Conservation (phyloP, 1,284 basidiomycete species). For the Cronartium ribicola region DNA sequence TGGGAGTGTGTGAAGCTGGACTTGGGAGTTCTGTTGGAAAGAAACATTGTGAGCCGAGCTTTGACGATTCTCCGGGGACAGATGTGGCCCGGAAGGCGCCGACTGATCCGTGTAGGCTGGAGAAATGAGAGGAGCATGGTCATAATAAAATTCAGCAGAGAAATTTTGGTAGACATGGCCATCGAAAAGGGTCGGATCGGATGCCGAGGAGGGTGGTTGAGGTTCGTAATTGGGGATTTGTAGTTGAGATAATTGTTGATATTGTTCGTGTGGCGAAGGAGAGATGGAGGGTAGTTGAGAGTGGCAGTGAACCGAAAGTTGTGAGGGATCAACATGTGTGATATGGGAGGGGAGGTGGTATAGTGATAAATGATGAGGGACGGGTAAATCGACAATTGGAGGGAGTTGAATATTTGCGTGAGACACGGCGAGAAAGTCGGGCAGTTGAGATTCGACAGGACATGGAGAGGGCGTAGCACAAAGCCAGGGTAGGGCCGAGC, state of each 20-base stretch:
- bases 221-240: neutral
- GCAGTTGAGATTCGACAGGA: neutral
- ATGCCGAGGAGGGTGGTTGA: neutral
- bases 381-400: neutral
- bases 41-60: no score
- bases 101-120: neutral
- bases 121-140: neutral
- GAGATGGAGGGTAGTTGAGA: neutral
- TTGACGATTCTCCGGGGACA: no score
- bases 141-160: neutral
- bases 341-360: neutral
- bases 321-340: neutral
- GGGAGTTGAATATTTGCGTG: constrained; percentile 2
- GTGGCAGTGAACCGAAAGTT: neutral
- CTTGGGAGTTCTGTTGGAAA: neutral
- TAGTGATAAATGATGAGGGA: constrained; percentile 1
- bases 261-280: neutral
- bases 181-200: no score
- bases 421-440: constrained; percentile 8
- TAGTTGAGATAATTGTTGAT: neutral
- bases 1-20: neutral
- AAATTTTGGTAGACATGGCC: no score
- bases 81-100: neutral
- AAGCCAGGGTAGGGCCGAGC: constrained; percentile 5
- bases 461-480: constrained; percentile 15